Evolutionary conservation across 2,329 filamentous ascomycete genomes (phyloP).

Genomic region (Didymella keratinophila): DNA sequence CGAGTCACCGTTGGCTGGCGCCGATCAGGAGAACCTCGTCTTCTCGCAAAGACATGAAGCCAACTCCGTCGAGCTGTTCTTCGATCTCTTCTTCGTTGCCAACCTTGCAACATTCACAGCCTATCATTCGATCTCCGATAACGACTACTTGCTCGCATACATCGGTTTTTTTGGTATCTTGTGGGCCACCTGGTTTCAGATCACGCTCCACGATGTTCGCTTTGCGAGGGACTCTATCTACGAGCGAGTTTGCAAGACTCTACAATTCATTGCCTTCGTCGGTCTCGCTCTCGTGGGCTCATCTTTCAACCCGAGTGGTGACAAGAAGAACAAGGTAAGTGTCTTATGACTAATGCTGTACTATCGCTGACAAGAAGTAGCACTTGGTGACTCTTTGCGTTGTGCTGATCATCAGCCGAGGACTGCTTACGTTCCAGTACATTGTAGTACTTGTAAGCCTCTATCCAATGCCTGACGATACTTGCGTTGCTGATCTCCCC

Average conservation of each 20-base stretch:
- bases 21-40: slow-evolving; percentile 46
- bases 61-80: slow-evolving; percentile 51
- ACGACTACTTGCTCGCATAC: slow-evolving; percentile 45
- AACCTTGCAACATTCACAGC: slow-evolving; percentile 52
- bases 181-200: slow-evolving; percentile 51
- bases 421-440: slow-evolving; percentile 45
- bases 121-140: slow-evolving; percentile 50
- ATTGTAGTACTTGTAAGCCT: slow-evolving; percentile 39
- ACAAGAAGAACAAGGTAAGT: slow-evolving; percentile 41
- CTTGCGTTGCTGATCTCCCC: neutral
- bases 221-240: slow-evolving; percentile 51
- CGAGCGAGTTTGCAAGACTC: slow-evolving; percentile 48
- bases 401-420: slow-evolving; percentile 46
- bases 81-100: slow-evolving; percentile 44
- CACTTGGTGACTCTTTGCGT: slow-evolving; percentile 49
- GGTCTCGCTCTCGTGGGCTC: slow-evolving; percentile 49
- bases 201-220: slow-evolving; percentile 52
- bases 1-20: slow-evolving; percentile 47
- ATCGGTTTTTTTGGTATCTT: slow-evolving; percentile 51
- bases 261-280: slow-evolving; percentile 50
- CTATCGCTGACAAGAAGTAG: slow-evolving; percentile 25
- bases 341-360: neutral
- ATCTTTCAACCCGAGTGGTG: slow-evolving; percentile 43
- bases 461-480: neutral
- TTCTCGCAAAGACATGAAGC: slow-evolving; percentile 52